A percentile compares a stretch with the other conserved stretches of the same genome.
Evolutionary conservation across 2,329 filamentous ascomycete genomes (phyloP).

Genomic region (Colletotrichum cordylinicola): DNA sequence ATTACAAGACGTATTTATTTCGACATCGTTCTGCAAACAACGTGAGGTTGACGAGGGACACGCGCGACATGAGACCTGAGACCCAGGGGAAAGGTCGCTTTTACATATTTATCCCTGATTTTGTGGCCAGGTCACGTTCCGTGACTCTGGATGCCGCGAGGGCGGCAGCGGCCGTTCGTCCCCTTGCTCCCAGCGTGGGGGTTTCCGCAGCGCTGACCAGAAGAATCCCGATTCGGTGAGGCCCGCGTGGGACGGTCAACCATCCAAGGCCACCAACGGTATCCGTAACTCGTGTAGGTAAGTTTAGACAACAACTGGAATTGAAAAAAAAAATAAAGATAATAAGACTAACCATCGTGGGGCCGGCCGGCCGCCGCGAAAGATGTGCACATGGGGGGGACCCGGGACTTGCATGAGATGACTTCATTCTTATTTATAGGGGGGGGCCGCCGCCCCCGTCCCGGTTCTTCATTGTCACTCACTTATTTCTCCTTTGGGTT

Average conservation of each 20-base stretch:
- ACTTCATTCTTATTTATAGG: conserved; percentile 4
- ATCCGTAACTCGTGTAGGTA: neutral
- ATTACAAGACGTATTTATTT: neutral
- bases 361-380: neutral
- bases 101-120: neutral
- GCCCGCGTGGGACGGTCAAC: neutral
- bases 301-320: neutral
- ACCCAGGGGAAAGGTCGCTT: neutral
- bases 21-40: neutral
- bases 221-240: neutral
- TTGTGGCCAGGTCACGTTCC: neutral
- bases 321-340: neutral
- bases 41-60: neutral
- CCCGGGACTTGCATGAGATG: conserved; percentile 13
- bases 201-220: neutral
- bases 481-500: neutral
- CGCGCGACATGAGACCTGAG: neutral
- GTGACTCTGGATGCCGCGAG: neutral
- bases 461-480: neutral
- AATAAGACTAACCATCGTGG: neutral
- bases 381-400: conserved; percentile 12
- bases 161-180: neutral
- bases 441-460: neutral
- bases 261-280: neutral
- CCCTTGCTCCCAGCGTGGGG: neutral